phyloP scores from a whole-genome alignment of 768 basidiomycete genomes.

The Suillus cothurnatus region DNA sequence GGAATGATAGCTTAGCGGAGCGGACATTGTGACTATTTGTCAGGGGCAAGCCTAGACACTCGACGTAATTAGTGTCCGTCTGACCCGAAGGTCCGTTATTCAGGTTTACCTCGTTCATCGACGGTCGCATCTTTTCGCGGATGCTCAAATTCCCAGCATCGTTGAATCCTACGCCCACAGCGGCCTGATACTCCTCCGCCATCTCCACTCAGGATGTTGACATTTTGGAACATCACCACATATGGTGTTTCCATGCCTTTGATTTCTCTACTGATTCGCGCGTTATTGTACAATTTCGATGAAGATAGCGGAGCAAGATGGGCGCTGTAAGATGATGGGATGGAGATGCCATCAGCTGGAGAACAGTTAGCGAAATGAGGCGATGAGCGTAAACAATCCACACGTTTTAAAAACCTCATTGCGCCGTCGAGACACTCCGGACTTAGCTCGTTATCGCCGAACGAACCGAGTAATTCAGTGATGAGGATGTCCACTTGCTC shows the following conservation, averaged over 20 bases:
- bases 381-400: conserved; percentile 9
- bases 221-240: conserved; percentile 97
- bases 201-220: conserved; percentile 84
- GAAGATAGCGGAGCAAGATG: conserved; percentile 94
- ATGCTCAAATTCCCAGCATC: conserved; percentile 98
- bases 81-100: background rate
- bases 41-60: conserved; percentile 71
- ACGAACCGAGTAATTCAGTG: conserved; percentile 94
- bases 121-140: conserved; percentile 80
- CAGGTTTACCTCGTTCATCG: conserved; percentile 60
- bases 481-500: conserved; percentile 92
- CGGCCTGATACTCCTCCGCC: conserved; percentile 60
- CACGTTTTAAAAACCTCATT: conserved; percentile 89
- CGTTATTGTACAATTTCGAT: conserved; percentile 88
- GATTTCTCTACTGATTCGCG: conserved; percentile 60
- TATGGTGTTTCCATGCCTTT: conserved; percentile 93
- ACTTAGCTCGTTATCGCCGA: conserved; percentile 98
- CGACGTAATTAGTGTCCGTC: conserved; percentile 16
- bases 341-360: conserved; percentile 89
- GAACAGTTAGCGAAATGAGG: conserved; percentile 16
- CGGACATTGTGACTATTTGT: conserved; percentile 98
- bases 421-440: conserved; percentile 98
- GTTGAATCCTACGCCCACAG: conserved; percentile 85
- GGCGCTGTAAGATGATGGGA: conserved; percentile 94
- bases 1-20: conserved; percentile 82